A percentile compares a stretch with the other conserved stretches of the same genome.
Evolutionary conservation across 1,284 basidiomycete species (phyloP).

Genomic region (Ganoderma leucocontextum): DNA sequence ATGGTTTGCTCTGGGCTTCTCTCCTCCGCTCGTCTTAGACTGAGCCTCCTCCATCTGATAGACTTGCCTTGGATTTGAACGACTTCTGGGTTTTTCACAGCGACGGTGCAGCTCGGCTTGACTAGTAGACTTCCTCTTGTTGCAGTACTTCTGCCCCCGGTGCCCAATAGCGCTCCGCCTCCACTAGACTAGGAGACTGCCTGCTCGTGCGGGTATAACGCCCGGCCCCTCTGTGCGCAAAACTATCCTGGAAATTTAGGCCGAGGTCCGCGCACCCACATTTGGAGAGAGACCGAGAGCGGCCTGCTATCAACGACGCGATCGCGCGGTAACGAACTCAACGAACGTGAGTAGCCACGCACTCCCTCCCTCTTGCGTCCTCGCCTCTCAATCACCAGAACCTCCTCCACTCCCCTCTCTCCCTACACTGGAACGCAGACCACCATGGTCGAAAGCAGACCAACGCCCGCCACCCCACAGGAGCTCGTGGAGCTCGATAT

Average conservation of each 20-base stretch:
- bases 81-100: not conserved
- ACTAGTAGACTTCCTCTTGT: not conserved
- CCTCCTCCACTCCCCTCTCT: not conserved
- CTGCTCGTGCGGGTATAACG: not conserved
- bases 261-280: not conserved
- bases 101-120: not conserved
- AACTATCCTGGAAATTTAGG: not conserved
- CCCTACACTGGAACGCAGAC: not conserved
- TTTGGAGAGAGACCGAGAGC: not conserved
- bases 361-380: not conserved
- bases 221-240: not conserved
- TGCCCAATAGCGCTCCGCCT: not conserved
- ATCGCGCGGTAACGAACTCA: not conserved
- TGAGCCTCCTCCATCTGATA: not conserved
- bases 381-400: not conserved
- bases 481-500: constrained; percentile 45
- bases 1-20: not conserved
- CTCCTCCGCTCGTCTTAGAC: not conserved
- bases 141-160: not conserved
- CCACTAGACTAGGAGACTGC: not conserved
- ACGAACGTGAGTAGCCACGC: not conserved
- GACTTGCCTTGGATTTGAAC: not conserved
- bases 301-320: not conserved
- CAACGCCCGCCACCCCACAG: constrained; percentile 27
- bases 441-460: constrained; percentile 17